A percentile compares a stretch with the other conserved stretches of the same genome.
These are phyloP conservation scores for Phytophthora agathidicida DNA, from an alignment of 352 stramenopile genomes.

Conservation along the genomic window DNA sequence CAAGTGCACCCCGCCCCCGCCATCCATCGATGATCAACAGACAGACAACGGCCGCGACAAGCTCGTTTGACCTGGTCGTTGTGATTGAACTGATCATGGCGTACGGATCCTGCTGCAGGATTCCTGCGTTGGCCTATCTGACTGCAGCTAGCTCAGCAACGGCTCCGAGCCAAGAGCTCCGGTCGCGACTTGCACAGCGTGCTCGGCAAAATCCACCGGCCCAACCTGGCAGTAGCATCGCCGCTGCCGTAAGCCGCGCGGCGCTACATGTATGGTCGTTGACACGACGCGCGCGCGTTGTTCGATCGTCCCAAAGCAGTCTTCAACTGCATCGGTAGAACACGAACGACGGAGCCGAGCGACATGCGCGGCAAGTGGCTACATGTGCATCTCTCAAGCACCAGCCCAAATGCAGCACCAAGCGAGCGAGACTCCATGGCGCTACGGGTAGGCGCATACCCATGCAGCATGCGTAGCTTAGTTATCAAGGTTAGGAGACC, in stretches of 20 bases:
- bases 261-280: slow-evolving; percentile 18
- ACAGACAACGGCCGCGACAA: slow-evolving; percentile 20
- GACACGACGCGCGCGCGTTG: slow-evolving; percentile 10
- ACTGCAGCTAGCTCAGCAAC: slow-evolving; percentile 17
- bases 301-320: slow-evolving; percentile 2
- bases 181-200: slow-evolving; percentile 28
- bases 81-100: slow-evolving; percentile 32
- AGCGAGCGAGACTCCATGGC: background rate
- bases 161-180: slow-evolving; percentile 5
- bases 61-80: too few species aligned
- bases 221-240: background rate
- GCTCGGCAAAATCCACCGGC: slow-evolving; percentile 37
- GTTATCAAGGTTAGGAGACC: too few species aligned
- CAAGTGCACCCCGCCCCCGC: background rate
- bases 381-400: slow-evolving; percentile 8
- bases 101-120: slow-evolving; percentile 26
- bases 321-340: slow-evolving; percentile 26
- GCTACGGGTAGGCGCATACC: too few species aligned
- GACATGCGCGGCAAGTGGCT: slow-evolving; percentile 20
- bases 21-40: slow-evolving; percentile 9
- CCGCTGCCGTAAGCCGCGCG: slow-evolving; percentile 1
- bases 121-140: slow-evolving; percentile 26
- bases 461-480: slow-evolving; percentile 13
- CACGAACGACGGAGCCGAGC: slow-evolving; percentile 21
- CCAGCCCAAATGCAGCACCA: background rate